Evolutionary conservation across 2,329 filamentous ascomycete genomes (phyloP).

Genomic region (Emergomyces orientalis): DNA sequence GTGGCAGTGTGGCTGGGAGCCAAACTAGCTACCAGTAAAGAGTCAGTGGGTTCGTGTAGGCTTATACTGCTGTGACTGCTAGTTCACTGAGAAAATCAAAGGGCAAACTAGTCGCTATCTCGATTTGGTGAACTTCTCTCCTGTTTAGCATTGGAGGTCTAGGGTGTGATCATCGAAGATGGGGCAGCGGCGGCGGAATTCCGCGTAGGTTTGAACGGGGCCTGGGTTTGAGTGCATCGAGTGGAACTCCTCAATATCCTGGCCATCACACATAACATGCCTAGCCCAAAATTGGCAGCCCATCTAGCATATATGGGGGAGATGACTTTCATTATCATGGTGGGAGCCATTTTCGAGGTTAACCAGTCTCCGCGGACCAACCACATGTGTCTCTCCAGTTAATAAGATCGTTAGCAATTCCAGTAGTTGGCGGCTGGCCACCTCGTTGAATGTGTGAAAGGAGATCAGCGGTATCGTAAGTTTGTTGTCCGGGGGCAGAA

Average conservation of each 20-base stretch:
- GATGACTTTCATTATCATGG: neutral
- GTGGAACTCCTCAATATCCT: neutral
- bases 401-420: neutral
- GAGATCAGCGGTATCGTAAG: neutral
- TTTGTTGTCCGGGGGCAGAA: neutral
- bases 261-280: neutral
- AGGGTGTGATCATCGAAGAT: neutral
- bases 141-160: neutral
- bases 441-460: too few species aligned
- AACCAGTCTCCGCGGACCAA: neutral
- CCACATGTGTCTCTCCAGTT: neutral
- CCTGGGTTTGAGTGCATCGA: neutral
- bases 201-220: neutral
- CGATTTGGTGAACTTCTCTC: neutral
- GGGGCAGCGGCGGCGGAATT: neutral
- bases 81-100: neutral
- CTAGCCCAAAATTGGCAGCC: neutral
- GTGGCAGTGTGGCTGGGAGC: neutral
- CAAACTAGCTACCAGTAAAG: neutral
- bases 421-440: neutral
- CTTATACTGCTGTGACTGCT: neutral
- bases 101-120: neutral
- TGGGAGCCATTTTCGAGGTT: neutral
- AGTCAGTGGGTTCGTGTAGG: neutral
- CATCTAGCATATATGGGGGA: neutral